These are phyloP conservation scores for Chaetoceros tenuissimus DNA, from an alignment of 108 stramenopile species.

Conservation along the genomic window DNA sequence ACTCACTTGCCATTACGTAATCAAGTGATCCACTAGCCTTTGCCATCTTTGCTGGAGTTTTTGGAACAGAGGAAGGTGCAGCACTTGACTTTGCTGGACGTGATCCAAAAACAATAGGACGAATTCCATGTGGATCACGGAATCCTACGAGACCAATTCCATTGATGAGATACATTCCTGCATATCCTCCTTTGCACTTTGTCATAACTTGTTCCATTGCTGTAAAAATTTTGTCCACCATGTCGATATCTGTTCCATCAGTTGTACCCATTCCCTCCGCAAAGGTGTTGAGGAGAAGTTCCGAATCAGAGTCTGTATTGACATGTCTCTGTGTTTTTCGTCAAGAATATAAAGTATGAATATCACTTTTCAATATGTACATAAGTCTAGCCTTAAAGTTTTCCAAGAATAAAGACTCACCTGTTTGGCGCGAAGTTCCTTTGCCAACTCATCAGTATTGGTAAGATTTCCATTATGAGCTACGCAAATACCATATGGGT, in stretches of 20 bases:
- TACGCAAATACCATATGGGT: constrained; percentile 93
- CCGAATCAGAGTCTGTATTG: constrained; percentile 97
- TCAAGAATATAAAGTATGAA: not conserved
- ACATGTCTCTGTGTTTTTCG: constrained; percentile 55
- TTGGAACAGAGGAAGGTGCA: constrained; percentile 7
- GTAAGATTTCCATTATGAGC: constrained; percentile 99
- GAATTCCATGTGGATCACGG: constrained; percentile 95
- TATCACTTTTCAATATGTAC: not conserved
- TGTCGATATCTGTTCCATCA: constrained; percentile 19
- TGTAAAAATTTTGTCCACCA: constrained; percentile 59
- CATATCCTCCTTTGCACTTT: constrained; percentile 89
- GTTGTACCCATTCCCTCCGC: constrained; percentile 72
- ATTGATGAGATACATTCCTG: constrained; percentile 90
- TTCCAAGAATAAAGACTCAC: not conserved
- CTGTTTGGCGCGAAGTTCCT: constrained; percentile 21
- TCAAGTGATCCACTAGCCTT: constrained; percentile 37
- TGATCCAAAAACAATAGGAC: constrained; percentile 89
- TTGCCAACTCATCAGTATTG: constrained; percentile 72
- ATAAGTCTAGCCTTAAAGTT: not conserved
- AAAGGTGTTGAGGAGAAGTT: constrained; percentile 93
- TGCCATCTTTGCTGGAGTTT: constrained; percentile 7
- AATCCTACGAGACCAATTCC: constrained; percentile 94
- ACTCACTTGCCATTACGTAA: constrained; percentile 90
- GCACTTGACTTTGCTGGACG: constrained; percentile 23
- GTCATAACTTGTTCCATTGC: constrained; percentile 77